phyloP scores from a whole-genome alignment of 2,329 filamentous ascomycete genomes.

The Thermothelomyces thermophilus region DNA sequence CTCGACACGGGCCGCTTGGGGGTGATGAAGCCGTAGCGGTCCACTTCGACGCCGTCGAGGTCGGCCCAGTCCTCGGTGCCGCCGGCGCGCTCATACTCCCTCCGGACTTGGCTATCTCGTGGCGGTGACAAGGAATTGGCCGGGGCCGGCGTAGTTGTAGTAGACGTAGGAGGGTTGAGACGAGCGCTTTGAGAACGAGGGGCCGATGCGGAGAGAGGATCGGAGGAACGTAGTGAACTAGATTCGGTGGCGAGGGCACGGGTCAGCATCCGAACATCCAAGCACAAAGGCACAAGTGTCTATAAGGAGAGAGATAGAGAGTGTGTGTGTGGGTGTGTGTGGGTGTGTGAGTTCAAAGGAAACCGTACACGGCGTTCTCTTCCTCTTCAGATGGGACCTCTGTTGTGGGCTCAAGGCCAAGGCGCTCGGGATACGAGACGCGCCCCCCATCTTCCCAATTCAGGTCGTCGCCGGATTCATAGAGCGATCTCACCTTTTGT shows the following conservation, averaged over 20 bases:
- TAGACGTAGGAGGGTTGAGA: conserved; percentile 28
- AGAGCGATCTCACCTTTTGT: conserved; percentile 62
- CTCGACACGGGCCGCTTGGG: conserved; percentile 38
- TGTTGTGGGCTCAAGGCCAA: conserved; percentile 42
- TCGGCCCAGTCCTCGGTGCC: conserved; percentile 64
- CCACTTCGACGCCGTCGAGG: conserved; percentile 53
- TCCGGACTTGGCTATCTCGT: conserved; percentile 36
- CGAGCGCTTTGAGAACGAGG: conserved; percentile 23
- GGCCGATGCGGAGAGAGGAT: conserved; percentile 18
- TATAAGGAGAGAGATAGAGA: conserved; percentile 21
- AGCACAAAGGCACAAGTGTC: not conserved
- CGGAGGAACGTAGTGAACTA: conserved; percentile 17
- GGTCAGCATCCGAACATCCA: not conserved
- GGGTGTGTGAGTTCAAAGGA: too few relatives aligned
- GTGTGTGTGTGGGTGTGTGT: too few relatives aligned
- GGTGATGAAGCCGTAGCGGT: conserved; percentile 63
- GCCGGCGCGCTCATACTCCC: conserved; percentile 46
- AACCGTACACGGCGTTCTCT: conserved; percentile 51
- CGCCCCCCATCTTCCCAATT: conserved; percentile 47
- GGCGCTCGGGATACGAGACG: conserved; percentile 41
- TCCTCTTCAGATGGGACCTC: conserved; percentile 47
- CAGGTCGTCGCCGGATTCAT: conserved; percentile 49
- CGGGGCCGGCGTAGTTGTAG: conserved; percentile 35
- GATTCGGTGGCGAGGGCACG: not conserved
- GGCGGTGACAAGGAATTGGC: conserved; percentile 39